phyloP scores from a whole-genome alignment of 177 flowering plant species.

The Vitis hybrid region DNA sequence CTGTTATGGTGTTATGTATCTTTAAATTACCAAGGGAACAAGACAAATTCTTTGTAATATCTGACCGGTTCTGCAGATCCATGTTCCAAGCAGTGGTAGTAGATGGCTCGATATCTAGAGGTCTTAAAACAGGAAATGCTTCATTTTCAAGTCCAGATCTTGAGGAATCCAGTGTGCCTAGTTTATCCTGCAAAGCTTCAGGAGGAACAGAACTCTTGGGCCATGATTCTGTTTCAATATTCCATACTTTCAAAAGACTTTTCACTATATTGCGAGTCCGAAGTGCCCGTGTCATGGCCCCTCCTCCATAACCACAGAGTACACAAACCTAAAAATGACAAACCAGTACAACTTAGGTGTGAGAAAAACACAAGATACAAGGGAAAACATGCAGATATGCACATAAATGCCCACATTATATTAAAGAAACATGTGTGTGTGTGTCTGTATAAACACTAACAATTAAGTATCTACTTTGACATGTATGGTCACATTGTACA shows the following conservation, averaged over 20 bases:
- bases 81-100: constrained; percentile 9
- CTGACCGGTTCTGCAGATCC: constrained; percentile 15
- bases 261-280: constrained; percentile 47
- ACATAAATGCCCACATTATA: too few relatives aligned
- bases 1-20: constrained; percentile 46
- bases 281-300: constrained; percentile 67
- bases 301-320: constrained; percentile 66
- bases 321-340: constrained; percentile 48
- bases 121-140: constrained; percentile 11
- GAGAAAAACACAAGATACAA: neutral
- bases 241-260: constrained; percentile 54
- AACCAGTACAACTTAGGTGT: neutral
- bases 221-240: constrained; percentile 22
- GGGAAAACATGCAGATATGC: neutral
- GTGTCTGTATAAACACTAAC: too few relatives aligned
- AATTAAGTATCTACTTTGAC: too few relatives aligned
- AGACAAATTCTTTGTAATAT: constrained; percentile 5
- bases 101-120: constrained; percentile 9
- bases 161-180: constrained; percentile 10
- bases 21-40: constrained; percentile 13
- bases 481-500: too few relatives aligned
- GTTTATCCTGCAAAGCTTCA: constrained; percentile 17
- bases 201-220: constrained; percentile 8
- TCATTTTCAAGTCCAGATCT: constrained; percentile 20
- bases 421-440: too few relatives aligned